Evolutionary conservation across 2,329 filamentous ascomycete genomes (phyloP).

Genomic region (Cercospora berteroae): DNA sequence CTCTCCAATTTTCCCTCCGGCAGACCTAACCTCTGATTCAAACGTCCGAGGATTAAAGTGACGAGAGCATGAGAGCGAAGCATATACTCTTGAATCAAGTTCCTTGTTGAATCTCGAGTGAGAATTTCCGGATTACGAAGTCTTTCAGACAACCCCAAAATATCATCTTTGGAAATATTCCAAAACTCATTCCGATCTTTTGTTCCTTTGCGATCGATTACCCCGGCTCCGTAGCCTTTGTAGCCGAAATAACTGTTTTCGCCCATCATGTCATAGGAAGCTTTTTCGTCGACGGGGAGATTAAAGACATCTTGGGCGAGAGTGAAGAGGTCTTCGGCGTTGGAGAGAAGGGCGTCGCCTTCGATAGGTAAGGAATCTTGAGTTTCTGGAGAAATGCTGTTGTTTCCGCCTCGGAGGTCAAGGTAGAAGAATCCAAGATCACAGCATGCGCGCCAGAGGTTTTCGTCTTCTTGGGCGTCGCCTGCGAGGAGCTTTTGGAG

Average conservation of each 20-base stretch:
- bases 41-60: slow-evolving; percentile 44
- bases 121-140: slow-evolving; percentile 45
- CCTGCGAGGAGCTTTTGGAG: slow-evolving; percentile 40
- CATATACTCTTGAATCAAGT: slow-evolving; percentile 47
- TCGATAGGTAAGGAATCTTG: slow-evolving; percentile 19
- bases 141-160: slow-evolving; percentile 41
- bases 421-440: slow-evolving; percentile 60
- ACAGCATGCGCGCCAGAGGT: slow-evolving; percentile 36
- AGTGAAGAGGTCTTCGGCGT: slow-evolving; percentile 49
- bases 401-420: slow-evolving; percentile 41
- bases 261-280: slow-evolving; percentile 54
- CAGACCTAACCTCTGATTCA: slow-evolving; percentile 48
- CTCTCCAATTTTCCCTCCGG: slow-evolving; percentile 43
- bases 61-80: slow-evolving; percentile 47
- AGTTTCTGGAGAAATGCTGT: not conserved
- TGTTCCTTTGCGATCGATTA: slow-evolving; percentile 51
- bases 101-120: slow-evolving; percentile 37
- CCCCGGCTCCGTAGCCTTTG: slow-evolving; percentile 33
- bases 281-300: slow-evolving; percentile 51
- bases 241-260: slow-evolving; percentile 56
- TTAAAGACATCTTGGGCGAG: slow-evolving; percentile 50
- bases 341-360: slow-evolving; percentile 43
- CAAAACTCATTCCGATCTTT: slow-evolving; percentile 56
- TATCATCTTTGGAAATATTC: slow-evolving; percentile 56
- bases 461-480: slow-evolving; percentile 38